Evolutionary conservation across 352 stramenopile genomes (phyloP), one percentile per base, ranked within the genome.

Genomic region (Phytophthora kernoviae): DNA sequence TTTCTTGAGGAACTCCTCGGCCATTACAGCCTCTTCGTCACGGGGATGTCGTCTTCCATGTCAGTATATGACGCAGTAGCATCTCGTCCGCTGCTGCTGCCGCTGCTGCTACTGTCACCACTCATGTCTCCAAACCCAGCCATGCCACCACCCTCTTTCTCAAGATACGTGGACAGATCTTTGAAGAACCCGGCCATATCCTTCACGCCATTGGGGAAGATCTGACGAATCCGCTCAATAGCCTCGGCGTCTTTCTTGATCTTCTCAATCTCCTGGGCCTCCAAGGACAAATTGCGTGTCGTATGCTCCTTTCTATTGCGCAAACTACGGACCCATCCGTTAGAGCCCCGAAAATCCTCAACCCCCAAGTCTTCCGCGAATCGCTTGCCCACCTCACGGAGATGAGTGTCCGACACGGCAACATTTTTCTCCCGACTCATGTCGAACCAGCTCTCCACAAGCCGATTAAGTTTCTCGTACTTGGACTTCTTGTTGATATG

Each of bases 401-500:
- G 90, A 32, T 86, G 65, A 41, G 79, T 90, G 58, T 93, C 84
- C 2, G 84, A 80, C 5, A 93, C 81, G 2, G 70, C 68, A 0
- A 76, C 68, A 59, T 91, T 85, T 51, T 90, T 88, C 54, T 88
- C 81, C 37, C 79, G 77, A n/a, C 77, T 84, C 59, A 88, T 75
- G 57, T 93, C 84, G 63, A 90, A 93, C 84, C 84, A 93, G 54
- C 89, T 93, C 60, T 93, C 84, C 0, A 93, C 84, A 2, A 93
- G 72, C 1, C 78, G 65, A 39, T 93, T 93, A 48, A 93, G 79
- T 48, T 90, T 89, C 32, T 93, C 84, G 55, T 90, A 93, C 70
- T 91, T 91, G 58, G 84, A 93, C 62, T 91, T 93, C 54, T 93
- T 93, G 75, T 91, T 93, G 54, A 93, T 93, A 55, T 93, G 84